phyloP scores from a whole-genome alignment of 306 rosid species.

The Lupinus albus region DNA sequence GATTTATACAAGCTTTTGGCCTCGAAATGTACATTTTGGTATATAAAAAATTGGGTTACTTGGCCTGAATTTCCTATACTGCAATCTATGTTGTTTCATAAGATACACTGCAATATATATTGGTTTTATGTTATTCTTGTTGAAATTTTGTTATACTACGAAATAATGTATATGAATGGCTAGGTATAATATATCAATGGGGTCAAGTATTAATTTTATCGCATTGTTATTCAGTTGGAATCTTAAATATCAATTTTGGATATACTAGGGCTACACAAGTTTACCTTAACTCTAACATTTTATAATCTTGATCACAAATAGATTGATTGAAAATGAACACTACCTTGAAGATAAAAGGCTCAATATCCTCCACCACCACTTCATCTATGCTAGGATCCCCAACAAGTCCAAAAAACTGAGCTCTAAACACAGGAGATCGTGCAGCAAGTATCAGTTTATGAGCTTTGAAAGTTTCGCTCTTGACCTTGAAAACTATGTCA shows the following conservation, averaged over 20 bases:
- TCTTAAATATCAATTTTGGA: no score
- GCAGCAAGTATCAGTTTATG: conserved; percentile 90
- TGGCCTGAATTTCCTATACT: background rate
- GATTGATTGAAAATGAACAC: conserved; percentile 22
- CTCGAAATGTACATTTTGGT: background rate
- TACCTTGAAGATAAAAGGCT: conserved; percentile 93
- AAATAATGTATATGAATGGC: background rate
- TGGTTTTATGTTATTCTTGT: background rate
- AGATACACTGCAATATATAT: no score
- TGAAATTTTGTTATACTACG: background rate
- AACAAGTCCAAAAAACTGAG: conserved; percentile 75
- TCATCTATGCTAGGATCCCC: conserved; percentile 67
- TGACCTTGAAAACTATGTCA: conserved; percentile 76
- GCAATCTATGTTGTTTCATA: background rate
- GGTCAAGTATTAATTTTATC: background rate
- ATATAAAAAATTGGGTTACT: background rate
- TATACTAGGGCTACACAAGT: background rate
- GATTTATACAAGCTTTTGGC: background rate
- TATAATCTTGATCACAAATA: background rate
- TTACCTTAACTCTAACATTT: background rate
- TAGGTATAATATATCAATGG: background rate
- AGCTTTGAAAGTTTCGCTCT: conserved; percentile 71
- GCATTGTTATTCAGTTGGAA: background rate
- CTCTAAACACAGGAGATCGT: conserved; percentile 81
- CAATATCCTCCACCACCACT: conserved; percentile 73